Percentiles rank a stretch among this genome's conserved stretches.
These are phyloP conservation scores for Hammondia hammondi DNA, from an alignment of 169 alveolate species.

Conservation along the genomic window DNA sequence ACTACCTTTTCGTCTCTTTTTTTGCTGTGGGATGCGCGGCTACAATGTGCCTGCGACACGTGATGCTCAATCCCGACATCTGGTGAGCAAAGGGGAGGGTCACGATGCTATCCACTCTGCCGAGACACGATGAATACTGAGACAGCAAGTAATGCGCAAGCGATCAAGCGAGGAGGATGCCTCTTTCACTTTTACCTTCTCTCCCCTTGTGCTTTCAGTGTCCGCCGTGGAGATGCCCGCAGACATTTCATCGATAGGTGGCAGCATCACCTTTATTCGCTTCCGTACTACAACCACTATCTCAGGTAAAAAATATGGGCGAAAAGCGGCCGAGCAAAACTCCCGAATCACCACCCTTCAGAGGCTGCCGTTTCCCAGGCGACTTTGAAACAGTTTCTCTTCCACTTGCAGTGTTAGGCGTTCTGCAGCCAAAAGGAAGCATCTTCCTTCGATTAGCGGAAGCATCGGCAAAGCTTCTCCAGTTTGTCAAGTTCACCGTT, in stretches of 20 bases:
- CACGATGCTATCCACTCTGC: too few species aligned
- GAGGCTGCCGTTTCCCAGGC: not conserved
- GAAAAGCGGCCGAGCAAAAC: too few species aligned
- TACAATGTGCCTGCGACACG: slow-evolving; percentile 12
- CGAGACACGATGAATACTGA: too few species aligned
- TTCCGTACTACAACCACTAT: slow-evolving; percentile 62
- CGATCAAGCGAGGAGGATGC: not conserved
- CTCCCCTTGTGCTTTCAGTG: slow-evolving; percentile 9
- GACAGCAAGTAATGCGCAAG: too few species aligned
- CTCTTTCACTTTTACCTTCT: not conserved
- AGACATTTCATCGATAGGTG: slow-evolving; percentile 39
- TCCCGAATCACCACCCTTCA: not conserved
- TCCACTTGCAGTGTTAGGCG: too few species aligned
- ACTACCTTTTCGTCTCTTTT: slow-evolving; percentile 7
- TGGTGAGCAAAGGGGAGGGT: not conserved
- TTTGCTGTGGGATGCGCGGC: slow-evolving; percentile 20
- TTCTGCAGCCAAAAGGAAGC: too few species aligned
- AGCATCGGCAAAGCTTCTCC: too few species aligned
- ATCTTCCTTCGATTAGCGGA: too few species aligned
- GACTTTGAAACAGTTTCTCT: too few species aligned
- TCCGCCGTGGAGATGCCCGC: slow-evolving; percentile 47
- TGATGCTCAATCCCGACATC: slow-evolving; percentile 40
- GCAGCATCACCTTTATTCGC: slow-evolving; percentile 46
- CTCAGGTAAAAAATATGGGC: slow-evolving; percentile 15
- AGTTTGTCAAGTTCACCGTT: too few species aligned